Conservation (phyloP, 2,329 filamentous ascomycete genomes). For the Beauveria bassiana region DNA sequence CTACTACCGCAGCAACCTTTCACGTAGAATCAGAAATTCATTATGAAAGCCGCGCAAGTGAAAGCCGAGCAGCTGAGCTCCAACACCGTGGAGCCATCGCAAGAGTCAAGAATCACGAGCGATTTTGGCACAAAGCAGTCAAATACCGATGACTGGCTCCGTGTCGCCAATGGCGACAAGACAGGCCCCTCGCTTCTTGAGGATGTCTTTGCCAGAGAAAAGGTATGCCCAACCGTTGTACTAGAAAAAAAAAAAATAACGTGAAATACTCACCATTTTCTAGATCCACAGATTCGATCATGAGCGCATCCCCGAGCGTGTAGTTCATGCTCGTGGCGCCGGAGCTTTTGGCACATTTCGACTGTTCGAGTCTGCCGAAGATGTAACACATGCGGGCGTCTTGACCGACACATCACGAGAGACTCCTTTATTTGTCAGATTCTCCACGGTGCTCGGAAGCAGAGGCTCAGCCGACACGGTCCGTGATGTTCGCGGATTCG, state of each 20-base stretch:
- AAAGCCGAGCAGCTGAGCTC: slow-evolving; percentile 42
- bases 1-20: neutral
- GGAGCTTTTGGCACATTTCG: slow-evolving; percentile 65
- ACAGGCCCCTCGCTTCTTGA: slow-evolving; percentile 64
- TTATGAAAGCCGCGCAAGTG: neutral
- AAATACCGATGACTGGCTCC: slow-evolving; percentile 73
- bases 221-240: slow-evolving; percentile 38
- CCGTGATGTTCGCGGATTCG: slow-evolving; percentile 75
- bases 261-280: neutral
- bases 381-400: slow-evolving; percentile 60
- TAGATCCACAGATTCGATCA: slow-evolving; percentile 70
- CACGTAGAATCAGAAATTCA: neutral
- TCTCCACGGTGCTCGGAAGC: slow-evolving; percentile 71
- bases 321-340: slow-evolving; percentile 63
- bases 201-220: slow-evolving; percentile 65
- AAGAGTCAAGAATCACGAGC: slow-evolving; percentile 58
- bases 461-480: slow-evolving; percentile 73
- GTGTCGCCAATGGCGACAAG: slow-evolving; percentile 51
- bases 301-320: slow-evolving; percentile 50
- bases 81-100: slow-evolving; percentile 50
- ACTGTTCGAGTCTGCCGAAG: slow-evolving; percentile 56
- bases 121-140: slow-evolving; percentile 69
- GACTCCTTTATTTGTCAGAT: slow-evolving; percentile 63
- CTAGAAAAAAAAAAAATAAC: neutral
- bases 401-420: slow-evolving; percentile 48